Conservation (phyloP, 129 eudicot species). For the Silybum marianum region DNA sequence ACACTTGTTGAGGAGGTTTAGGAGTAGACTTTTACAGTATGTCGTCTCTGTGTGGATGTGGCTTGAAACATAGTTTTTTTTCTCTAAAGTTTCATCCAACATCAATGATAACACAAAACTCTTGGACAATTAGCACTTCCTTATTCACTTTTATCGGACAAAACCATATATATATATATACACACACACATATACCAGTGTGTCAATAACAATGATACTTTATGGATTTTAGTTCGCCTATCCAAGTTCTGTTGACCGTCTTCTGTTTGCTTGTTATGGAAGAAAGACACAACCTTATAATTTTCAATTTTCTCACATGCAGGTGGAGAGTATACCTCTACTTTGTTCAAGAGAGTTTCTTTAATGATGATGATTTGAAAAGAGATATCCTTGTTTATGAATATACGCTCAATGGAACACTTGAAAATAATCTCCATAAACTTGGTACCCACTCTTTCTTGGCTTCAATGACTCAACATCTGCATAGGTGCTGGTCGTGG, state of each 20-base stretch:
- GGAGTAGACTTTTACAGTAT: too few relatives aligned
- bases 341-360: neutral
- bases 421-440: too few relatives aligned
- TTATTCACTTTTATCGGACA: neutral
- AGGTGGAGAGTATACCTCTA: neutral
- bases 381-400: too few relatives aligned
- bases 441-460: too few relatives aligned
- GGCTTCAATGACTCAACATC: too few relatives aligned
- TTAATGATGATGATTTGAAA: constrained; percentile 9
- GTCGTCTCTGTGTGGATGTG: too few relatives aligned
- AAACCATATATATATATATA: too few relatives aligned
- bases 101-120: neutral
- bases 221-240: neutral
- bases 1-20: neutral
- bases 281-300: neutral
- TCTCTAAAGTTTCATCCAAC: too few relatives aligned
- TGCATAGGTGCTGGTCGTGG: too few relatives aligned
- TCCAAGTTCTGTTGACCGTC: neutral
- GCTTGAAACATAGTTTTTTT: too few relatives aligned
- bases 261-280: neutral
- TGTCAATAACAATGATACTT: neutral
- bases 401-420: too few relatives aligned
- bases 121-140: neutral
- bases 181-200: neutral
- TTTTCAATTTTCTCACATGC: neutral